phyloP scores from a whole-genome alignment of 768 basidiomycete species.

The Brasilioporus rufonigricans region DNA sequence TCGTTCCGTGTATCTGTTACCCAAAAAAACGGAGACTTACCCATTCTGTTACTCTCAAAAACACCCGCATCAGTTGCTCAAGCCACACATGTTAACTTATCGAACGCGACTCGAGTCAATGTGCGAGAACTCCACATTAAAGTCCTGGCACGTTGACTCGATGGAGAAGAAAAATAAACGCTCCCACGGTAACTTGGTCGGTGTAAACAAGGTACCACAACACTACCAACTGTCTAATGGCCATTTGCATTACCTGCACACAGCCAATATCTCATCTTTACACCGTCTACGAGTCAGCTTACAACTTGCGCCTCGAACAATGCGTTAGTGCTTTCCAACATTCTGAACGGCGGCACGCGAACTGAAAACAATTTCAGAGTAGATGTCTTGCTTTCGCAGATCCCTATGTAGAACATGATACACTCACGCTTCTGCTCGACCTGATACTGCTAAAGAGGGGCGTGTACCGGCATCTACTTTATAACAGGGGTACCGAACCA shows the following conservation, averaged over 20 bases:
- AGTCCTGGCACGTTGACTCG: no score
- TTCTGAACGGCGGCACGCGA: neutral
- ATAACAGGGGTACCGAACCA: constrained; percentile 72
- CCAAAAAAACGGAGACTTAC: neutral
- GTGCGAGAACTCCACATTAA: no score
- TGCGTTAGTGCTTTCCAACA: constrained; percentile 56
- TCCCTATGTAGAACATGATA: constrained; percentile 85
- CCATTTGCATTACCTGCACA: constrained; percentile 79
- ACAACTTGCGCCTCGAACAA: constrained; percentile 80
- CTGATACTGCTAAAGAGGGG: constrained; percentile 79
- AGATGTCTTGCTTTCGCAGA: constrained; percentile 71
- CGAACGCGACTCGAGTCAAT: no score
- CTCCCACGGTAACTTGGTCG: constrained; percentile 7
- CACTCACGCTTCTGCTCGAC: constrained; percentile 70
- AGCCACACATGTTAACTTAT: no score
- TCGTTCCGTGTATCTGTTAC: neutral
- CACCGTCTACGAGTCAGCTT: constrained; percentile 74
- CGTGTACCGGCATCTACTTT: constrained; percentile 79
- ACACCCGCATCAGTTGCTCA: no score
- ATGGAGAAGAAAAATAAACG: neutral
- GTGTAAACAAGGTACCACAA: neutral
- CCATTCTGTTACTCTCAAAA: neutral
- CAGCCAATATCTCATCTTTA: constrained; percentile 65
- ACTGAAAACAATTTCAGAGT: constrained; percentile 37
- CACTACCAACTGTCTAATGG: constrained; percentile 46